phyloP scores from a whole-genome alignment of 208 protist species.

The Wallacemonas sp. region DNA sequence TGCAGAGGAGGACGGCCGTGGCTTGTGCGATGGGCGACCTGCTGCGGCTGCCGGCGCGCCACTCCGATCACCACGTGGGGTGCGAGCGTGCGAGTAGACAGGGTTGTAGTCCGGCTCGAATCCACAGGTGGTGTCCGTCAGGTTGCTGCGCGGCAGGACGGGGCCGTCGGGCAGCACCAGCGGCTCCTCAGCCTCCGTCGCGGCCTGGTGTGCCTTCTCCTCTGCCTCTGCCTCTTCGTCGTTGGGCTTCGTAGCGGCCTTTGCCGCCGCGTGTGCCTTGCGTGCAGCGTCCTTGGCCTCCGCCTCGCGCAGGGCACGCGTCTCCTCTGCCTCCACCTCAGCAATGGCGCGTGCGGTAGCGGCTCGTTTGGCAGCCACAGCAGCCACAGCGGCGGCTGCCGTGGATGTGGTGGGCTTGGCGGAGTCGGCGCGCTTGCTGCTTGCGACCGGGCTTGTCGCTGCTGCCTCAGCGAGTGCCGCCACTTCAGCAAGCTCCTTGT shows the following conservation, averaged over 20 bases:
- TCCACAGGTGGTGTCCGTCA: neutral
- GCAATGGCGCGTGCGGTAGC: constrained; percentile 6
- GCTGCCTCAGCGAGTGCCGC: constrained; percentile 2
- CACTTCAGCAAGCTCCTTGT: neutral
- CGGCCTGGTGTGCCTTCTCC: neutral
- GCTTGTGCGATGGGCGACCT: neutral
- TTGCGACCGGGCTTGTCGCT: neutral
- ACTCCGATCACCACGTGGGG: neutral
- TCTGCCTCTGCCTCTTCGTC: constrained; percentile 6
- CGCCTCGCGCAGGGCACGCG: neutral
- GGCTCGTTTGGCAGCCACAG: constrained; percentile 8
- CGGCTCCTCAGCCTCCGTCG: neutral
- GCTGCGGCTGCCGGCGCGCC: too few relatives aligned
- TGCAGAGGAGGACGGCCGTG: neutral
- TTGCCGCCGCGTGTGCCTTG: neutral
- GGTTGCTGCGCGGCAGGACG: constrained; percentile 6
- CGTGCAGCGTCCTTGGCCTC: neutral
- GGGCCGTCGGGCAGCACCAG: constrained; percentile 4
- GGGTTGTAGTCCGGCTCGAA: constrained; percentile 10
- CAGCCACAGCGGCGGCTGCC: neutral
- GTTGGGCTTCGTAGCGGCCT: neutral
- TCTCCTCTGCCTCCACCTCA: neutral
- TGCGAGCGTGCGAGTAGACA: neutral
- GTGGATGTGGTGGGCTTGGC: neutral
- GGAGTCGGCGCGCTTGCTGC: neutral